Evolutionary conservation across 2,329 filamentous ascomycete species (phyloP).

Genomic region (Fusarium lyarnte): DNA sequence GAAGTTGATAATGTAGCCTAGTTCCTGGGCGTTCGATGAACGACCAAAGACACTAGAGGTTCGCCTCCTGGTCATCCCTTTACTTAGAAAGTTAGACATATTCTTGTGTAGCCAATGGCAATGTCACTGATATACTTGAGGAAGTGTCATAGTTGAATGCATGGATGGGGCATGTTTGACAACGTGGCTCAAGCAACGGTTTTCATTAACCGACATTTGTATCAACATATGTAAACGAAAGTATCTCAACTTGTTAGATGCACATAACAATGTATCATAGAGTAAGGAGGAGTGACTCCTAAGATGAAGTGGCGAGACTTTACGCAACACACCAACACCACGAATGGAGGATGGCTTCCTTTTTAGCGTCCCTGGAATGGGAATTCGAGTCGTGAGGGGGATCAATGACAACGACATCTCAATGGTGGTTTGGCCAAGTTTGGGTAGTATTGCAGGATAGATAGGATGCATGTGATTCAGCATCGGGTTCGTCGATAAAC

Average conservation of each 20-base stretch:
- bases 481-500: not conserved
- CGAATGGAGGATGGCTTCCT: not conserved
- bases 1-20: not conserved
- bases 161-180: not conserved
- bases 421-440: not conserved
- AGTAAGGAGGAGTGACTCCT: not conserved
- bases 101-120: not conserved
- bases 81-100: constrained; percentile 15
- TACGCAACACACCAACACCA: not conserved
- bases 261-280: not conserved
- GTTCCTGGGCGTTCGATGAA: constrained; percentile 16
- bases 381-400: constrained; percentile 3
- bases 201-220: not conserved
- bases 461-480: not conserved
- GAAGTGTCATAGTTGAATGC: not conserved
- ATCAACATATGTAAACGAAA: not conserved
- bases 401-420: constrained; percentile 30
- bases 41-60: not conserved
- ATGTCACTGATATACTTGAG: not conserved
- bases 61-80: constrained; percentile 11
- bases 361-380: constrained; percentile 10
- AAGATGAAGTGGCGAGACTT: constrained; percentile 1
- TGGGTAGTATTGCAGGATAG: not conserved
- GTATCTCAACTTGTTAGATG: not conserved
- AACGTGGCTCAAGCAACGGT: not conserved